Percentiles rank a stretch among this genome's conserved stretches.
Conservation (phyloP, 495 filamentous ascomycete genomes). For the Trichoderma virens region DNA sequence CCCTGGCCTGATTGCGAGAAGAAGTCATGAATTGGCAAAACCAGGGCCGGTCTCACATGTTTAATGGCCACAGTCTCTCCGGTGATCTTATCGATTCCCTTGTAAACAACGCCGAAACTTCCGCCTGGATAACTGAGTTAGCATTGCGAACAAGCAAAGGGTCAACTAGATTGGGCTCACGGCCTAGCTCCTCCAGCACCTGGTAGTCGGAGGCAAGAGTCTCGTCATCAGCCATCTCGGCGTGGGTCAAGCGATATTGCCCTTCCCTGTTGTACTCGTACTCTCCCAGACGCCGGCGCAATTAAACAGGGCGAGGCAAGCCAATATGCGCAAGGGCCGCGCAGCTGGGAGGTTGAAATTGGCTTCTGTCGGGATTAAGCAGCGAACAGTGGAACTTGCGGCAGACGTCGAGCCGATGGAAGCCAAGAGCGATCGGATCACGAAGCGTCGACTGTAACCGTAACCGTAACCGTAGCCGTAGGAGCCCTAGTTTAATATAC, state of each 20-base stretch:
- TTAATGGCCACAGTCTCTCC: slow-evolving; percentile 90
- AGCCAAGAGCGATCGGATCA: slow-evolving; percentile 1
- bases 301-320: background rate
- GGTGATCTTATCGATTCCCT: slow-evolving; percentile 77
- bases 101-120: slow-evolving; percentile 95
- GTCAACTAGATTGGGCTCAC: slow-evolving; percentile 45
- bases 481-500: background rate
- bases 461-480: background rate
- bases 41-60: slow-evolving; percentile 55
- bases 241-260: background rate
- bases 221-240: slow-evolving; percentile 51
- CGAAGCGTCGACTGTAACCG: background rate
- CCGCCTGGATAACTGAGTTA: slow-evolving; percentile 48
- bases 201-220: slow-evolving; percentile 76
- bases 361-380: background rate
- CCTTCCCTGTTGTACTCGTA: background rate
- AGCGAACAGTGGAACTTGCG: background rate
- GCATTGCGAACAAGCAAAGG: background rate
- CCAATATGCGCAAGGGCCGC: background rate
- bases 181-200: slow-evolving; percentile 86
- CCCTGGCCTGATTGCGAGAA: background rate
- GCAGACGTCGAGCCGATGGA: background rate
- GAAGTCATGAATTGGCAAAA: background rate
- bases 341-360: background rate
- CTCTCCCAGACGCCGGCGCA: background rate